Conservation (phyloP, 345 rosid genomes). For the Corchorus olitorius region DNA sequence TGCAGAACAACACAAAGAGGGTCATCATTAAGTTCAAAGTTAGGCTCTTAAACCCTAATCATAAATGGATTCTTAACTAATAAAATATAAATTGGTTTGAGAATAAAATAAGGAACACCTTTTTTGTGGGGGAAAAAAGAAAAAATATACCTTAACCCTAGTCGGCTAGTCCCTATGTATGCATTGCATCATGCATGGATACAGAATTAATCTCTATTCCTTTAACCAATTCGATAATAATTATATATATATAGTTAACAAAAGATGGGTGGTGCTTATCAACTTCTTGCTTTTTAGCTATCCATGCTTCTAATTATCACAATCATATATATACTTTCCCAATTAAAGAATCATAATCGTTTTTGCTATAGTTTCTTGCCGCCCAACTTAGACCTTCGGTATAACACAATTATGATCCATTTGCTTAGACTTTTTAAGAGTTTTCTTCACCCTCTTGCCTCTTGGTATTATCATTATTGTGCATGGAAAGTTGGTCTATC, state of each 20-base stretch:
- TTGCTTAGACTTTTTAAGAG: background rate
- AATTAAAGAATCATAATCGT: background rate
- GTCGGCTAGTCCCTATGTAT: no score
- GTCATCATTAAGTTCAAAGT: slow-evolving; percentile 15
- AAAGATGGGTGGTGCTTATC: background rate
- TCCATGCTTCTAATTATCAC: slow-evolving; percentile 11
- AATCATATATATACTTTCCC: background rate
- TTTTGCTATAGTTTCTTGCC: background rate
- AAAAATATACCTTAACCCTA: no score
- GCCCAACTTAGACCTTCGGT: background rate
- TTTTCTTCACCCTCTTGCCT: background rate
- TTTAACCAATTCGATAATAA: background rate
- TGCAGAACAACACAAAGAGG: background rate
- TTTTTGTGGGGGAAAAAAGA: background rate
- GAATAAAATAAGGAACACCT: background rate
- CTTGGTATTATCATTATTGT: no score
- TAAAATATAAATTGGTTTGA: background rate
- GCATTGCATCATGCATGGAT: background rate
- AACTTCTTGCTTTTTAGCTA: slow-evolving; percentile 3
- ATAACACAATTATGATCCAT: background rate
- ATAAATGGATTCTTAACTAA: background rate
- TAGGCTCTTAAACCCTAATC: slow-evolving; percentile 2
- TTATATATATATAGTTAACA: background rate
- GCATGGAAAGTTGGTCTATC: no score
- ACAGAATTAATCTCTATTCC: background rate